Evolutionary conservation across 108 stramenopile genomes (phyloP).

Genomic region (Cylindrotheca closterium): DNA sequence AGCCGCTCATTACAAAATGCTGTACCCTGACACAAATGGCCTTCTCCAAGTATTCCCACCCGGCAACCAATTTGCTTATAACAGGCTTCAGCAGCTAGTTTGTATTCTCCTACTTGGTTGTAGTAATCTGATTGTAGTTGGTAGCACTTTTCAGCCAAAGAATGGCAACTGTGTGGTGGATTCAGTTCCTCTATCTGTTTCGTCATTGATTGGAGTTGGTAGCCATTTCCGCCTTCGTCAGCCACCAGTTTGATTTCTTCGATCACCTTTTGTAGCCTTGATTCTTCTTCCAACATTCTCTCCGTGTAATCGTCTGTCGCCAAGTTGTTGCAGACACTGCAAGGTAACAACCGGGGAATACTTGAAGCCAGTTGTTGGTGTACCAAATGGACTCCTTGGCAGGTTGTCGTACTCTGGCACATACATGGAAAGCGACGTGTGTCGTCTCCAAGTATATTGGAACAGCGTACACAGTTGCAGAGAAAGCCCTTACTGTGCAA

Average conservation of each 20-base stretch:
- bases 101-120: conserved; percentile 19
- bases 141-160: conserved; percentile 33
- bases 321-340: conserved; percentile 10
- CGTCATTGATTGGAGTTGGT: background rate
- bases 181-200: conserved; percentile 16
- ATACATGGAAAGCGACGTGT: conserved; percentile 31
- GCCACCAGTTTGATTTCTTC: conserved; percentile 19
- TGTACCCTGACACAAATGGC: conserved; percentile 20
- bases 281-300: conserved; percentile 15
- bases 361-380: conserved; percentile 15
- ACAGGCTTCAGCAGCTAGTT: conserved; percentile 31
- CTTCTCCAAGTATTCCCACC: conserved; percentile 22
- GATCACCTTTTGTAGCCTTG: conserved; percentile 10
- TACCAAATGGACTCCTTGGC: conserved; percentile 26
- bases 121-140: conserved; percentile 23
- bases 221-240: background rate
- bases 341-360: conserved; percentile 15
- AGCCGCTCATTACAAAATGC: conserved; percentile 34
- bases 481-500: conserved; percentile 24
- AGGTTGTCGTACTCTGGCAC: background rate
- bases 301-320: conserved; percentile 20
- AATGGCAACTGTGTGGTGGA: conserved; percentile 30
- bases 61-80: conserved; percentile 29
- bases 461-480: conserved; percentile 27
- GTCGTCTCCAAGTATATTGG: conserved; percentile 24